Base-by-base conservation (phyloP, 257 asterid genomes). In the Solanum chmielewskii region DNA sequence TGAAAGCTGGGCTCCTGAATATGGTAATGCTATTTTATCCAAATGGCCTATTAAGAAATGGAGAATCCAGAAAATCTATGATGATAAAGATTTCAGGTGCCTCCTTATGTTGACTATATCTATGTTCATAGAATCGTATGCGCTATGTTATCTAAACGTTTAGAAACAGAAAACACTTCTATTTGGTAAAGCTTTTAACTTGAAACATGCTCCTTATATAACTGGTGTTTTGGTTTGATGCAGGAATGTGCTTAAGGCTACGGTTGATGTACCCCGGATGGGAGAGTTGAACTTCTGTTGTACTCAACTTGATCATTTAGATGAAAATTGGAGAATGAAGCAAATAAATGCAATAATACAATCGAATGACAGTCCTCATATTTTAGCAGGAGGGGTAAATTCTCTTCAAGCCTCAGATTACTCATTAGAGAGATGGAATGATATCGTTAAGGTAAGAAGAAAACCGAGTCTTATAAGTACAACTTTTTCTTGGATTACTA, bases 1-100 rank as follows among this genome's bases (percentile, higher is more conserved):
- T 5, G 99, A 97, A 91, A 94, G 99, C 92, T 97, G 99, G 99
- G 99, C 99, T 15, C 99, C 99, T 1, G 98, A 97, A 90, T 97
- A 89, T 87, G 99, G 98, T 84, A 95, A 95, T 86, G 99, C 99
- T 33, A 93, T 97, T 56, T 89, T 97, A 37, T 95, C 98, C 13
- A 95, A 92, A 88, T 97, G 98, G 96, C 98, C 98, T n/a, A 97
- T 97, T 85, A 95, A 92, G 93, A 95, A 44, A 69, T 94, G 95
- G 95, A 94, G 86, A 21, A 92, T 92, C 78, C 96, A 97, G 89
- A 94, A 90, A 87, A 93, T 95, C 20, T 94, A 80, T 41, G 99
- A 97, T 88, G 99, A 95, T 81, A 93, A 85, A 70, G 98, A 97
- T 84, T 95, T 95, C 97, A 95, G 99, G 99, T 95, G 6, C 56